These are phyloP conservation scores for Fusarium illudens DNA, from an alignment of 2,329 filamentous ascomycete genomes.

Conservation along the genomic window DNA sequence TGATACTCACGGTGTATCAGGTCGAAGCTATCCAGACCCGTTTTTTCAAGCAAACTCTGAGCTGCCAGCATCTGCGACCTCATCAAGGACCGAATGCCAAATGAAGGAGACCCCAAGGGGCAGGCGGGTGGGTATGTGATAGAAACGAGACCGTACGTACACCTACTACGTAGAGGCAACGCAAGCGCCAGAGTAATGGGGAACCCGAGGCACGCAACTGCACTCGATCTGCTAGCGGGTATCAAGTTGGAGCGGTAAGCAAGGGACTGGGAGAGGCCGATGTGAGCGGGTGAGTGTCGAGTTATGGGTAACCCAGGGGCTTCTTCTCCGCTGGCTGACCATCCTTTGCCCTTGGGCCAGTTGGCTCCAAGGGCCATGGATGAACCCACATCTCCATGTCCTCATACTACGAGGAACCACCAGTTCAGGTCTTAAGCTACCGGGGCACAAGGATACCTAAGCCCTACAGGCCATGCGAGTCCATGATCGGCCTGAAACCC, in stretches of 20 bases:
- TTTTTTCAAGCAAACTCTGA: neutral
- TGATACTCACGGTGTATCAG: slow-evolving; percentile 25
- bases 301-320: neutral
- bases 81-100: slow-evolving; percentile 5
- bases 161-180: neutral
- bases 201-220: neutral
- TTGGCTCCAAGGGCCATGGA: neutral
- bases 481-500: slow-evolving; percentile 11
- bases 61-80: neutral
- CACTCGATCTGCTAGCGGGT: neutral
- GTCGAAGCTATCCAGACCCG: slow-evolving; percentile 5
- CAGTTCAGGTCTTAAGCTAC: neutral
- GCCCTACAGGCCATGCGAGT: slow-evolving; percentile 2
- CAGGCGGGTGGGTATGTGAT: slow-evolving; percentile 27
- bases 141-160: slow-evolving; percentile 6
- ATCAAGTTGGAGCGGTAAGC: slow-evolving; percentile 1
- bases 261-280: neutral
- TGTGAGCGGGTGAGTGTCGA: neutral
- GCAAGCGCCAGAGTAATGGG: slow-evolving; percentile 12
- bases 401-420: neutral
- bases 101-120: slow-evolving; percentile 30
- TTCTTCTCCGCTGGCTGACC: neutral
- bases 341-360: neutral
- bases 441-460: neutral
- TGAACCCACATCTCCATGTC: neutral